Evolutionary conservation across 352 stramenopile genomes (phyloP), one percentile per base, ranked within the genome.

Genomic region (Phytophthora kernoviae): DNA sequence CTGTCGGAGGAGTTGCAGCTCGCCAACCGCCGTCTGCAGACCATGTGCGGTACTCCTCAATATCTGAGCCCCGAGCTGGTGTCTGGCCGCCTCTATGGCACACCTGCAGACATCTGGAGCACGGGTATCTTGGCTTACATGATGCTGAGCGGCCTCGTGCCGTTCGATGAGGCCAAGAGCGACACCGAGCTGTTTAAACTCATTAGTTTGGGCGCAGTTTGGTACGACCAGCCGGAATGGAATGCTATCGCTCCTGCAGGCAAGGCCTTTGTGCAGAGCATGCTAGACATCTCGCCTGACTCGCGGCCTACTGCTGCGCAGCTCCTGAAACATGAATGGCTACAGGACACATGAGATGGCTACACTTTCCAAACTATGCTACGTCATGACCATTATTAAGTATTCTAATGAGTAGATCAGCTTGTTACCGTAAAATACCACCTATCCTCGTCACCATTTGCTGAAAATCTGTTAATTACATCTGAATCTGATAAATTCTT

Each of bases 31-130:
- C 81, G 79, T 42, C 84, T 98, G 14, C 88, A 89, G 22, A 94
- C 94, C 22, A 84, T 97, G 61, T 99, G 96, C 70, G 96, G 96
- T 41, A 99, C 96, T 32, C 96, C 96, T 5, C 94, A 97, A 43
- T 99, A 98, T 75, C 79, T 98, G 32, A 97, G 95, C n/a, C 94
- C 96, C 0, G 96, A 99, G 77, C 96, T 98, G 70, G 77, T 98
- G 9, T 88, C 93, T 43, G 88, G 93, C 0, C 79, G 88, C 10
- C 70, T 84, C 10, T 98, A 98, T 61, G 93, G 90, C 56, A 93
- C 86, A 26, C 90, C 97, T 48, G 85, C 91, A 0, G 95, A 98
- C 72, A 96, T 98, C 64, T 99, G 95, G 95, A 94, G 77, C 67
- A 70, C 98, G 6, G 97, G 97, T 20, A 97, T 99, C 46, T 91